Percentiles rank a stretch among this genome's conserved stretches.
These are phyloP conservation scores for Wickerhamiella parazyma DNA, from an alignment of 805 yeast species.

Conservation along the genomic window DNA sequence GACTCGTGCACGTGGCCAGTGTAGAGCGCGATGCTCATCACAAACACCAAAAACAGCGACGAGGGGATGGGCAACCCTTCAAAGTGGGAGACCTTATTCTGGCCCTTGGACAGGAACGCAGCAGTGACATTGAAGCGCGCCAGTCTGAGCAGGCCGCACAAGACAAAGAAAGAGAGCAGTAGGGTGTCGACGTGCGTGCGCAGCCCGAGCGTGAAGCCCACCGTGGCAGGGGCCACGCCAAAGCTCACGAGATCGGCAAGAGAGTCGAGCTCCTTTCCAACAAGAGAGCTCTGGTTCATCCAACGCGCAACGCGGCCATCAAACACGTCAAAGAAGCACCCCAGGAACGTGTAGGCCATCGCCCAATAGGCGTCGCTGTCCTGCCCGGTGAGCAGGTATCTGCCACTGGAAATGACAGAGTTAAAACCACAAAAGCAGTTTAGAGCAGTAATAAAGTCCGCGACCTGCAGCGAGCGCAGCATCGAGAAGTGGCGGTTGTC, in stretches of 20 bases:
- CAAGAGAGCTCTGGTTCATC: slow-evolving; percentile 76
- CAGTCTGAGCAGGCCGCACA: slow-evolving; percentile 85
- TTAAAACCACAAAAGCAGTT: slow-evolving; percentile 92
- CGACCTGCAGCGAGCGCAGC: slow-evolving; percentile 66
- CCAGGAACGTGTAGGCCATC: slow-evolving; percentile 75
- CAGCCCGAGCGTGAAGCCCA: slow-evolving; percentile 84
- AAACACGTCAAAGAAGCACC: slow-evolving; percentile 88
- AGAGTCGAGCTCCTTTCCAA: slow-evolving; percentile 97
- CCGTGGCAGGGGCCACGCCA: slow-evolving; percentile 89
- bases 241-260: slow-evolving; percentile 89
- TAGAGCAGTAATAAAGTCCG: slow-evolving; percentile 87
- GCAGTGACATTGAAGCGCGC: slow-evolving; percentile 95
- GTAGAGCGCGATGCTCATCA: slow-evolving; percentile 57
- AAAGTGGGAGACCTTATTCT: slow-evolving; percentile 60
- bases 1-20: slow-evolving; percentile 30
- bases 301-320: slow-evolving; percentile 96
- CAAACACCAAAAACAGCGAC: slow-evolving; percentile 55
- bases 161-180: slow-evolving; percentile 65
- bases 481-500: slow-evolving; percentile 79
- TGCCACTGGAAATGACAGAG: slow-evolving; percentile 70
- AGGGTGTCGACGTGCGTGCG: slow-evolving; percentile 71
- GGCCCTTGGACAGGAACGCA: slow-evolving; percentile 87
- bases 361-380: slow-evolving; percentile 61
- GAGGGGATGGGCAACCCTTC: slow-evolving; percentile 97
- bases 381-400: slow-evolving; percentile 60